Percentiles rank a stretch among this genome's conserved stretches.
phyloP scores from a whole-genome alignment of 2,329 filamentous ascomycete genomes.

The Alternaria solani region DNA sequence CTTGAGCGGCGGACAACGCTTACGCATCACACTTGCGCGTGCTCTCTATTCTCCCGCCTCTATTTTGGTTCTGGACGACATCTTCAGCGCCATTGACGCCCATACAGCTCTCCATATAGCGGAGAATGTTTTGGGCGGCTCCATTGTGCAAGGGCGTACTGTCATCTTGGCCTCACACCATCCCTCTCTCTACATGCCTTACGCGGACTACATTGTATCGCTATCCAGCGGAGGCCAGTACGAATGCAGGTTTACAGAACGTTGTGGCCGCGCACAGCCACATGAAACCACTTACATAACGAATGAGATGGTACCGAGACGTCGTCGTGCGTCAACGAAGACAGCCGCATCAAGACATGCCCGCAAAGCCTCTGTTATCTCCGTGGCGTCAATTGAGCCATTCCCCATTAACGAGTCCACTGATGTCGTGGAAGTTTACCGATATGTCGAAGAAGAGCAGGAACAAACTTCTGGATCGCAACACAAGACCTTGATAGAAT shows the following conservation, averaged over 20 bases:
- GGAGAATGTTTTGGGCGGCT: not conserved
- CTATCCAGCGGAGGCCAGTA: not conserved
- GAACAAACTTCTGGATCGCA: not conserved
- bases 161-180: not conserved
- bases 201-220: not conserved
- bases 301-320: not conserved
- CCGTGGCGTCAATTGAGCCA: not conserved
- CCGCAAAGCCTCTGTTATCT: not conserved
- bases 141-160: not conserved
- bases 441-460: not conserved
- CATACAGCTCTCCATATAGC: not conserved
- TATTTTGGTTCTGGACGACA: not conserved
- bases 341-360: not conserved
- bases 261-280: too few relatives aligned
- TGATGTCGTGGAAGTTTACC: not conserved
- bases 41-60: not conserved
- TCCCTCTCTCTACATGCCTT: not conserved
- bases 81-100: slow-evolving; percentile 4
- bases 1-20: slow-evolving; percentile 1
- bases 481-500: not conserved
- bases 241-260: not conserved
- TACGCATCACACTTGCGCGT: slow-evolving; percentile 1
- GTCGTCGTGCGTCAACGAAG: not conserved
- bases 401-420: not conserved
- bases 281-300: not conserved